A percentile compares a stretch with the other conserved stretches of the same genome.
These are phyloP conservation scores for Chloranthus sessilifolius DNA, from an alignment of 164 flowering plant species.

Conservation along the genomic window DNA sequence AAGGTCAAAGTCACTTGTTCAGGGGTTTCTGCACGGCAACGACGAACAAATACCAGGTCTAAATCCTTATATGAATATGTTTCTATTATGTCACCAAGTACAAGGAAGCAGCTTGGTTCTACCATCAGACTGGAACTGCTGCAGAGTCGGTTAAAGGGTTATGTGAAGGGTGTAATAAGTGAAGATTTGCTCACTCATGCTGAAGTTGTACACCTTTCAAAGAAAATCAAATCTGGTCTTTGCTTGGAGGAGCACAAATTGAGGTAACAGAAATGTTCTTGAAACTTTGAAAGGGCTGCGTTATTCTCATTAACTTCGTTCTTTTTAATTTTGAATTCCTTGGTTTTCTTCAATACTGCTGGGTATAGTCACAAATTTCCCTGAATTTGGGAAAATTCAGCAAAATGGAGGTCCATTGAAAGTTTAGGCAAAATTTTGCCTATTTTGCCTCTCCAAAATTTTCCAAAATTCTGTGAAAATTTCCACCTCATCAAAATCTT, in stretches of 20 bases:
- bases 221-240: slow-evolving; percentile 68
- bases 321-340: too few species aligned
- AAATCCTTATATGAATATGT: slow-evolving; percentile 20
- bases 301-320: too few species aligned
- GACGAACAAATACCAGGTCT: slow-evolving; percentile 43
- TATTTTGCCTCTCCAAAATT: too few species aligned
- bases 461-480: too few species aligned
- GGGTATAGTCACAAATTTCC: too few species aligned
- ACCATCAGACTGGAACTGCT: slow-evolving; percentile 52
- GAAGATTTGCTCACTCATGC: slow-evolving; percentile 71
- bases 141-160: slow-evolving; percentile 53
- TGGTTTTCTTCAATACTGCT: too few species aligned
- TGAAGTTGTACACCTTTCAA: slow-evolving; percentile 70
- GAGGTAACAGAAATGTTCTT: too few species aligned
- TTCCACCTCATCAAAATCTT: too few species aligned
- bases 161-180: slow-evolving; percentile 62
- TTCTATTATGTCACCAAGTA: slow-evolving; percentile 9
- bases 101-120: slow-evolving; percentile 29
- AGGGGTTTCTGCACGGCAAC: slow-evolving; percentile 75
- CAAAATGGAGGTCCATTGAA: too few species aligned
- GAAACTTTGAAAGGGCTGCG: too few species aligned
- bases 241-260: slow-evolving; percentile 61
- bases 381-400: too few species aligned
- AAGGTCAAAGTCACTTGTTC: slow-evolving; percentile 49
- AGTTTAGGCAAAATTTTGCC: too few species aligned